phyloP scores from a whole-genome alignment of 768 basidiomycete genomes.

The Serendipita sp. region DNA sequence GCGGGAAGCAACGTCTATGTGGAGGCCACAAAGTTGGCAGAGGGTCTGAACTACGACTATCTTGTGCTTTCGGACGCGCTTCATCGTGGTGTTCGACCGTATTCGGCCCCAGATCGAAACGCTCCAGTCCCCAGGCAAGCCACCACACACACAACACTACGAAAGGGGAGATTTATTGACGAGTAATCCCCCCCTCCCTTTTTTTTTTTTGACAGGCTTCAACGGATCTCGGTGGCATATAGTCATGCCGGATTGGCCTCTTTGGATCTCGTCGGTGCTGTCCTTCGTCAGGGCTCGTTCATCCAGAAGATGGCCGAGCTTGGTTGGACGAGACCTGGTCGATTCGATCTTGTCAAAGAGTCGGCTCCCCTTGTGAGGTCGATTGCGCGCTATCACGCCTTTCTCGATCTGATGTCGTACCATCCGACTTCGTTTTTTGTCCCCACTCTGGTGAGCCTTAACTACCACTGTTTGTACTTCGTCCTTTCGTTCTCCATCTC shows the following conservation, averaged over 20 bases:
- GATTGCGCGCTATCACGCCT: constrained; percentile 46
- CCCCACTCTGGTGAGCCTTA: background rate
- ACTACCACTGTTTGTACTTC: too few species aligned
- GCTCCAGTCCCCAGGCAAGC: background rate
- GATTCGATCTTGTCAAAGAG: constrained; percentile 26
- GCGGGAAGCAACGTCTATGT: background rate
- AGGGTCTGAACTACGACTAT: background rate
- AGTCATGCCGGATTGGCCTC: background rate
- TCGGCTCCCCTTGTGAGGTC: constrained; percentile 32
- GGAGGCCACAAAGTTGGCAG: background rate
- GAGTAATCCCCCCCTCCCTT: background rate
- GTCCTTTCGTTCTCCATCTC: background rate
- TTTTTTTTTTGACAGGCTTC: background rate
- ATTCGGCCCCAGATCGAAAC: background rate
- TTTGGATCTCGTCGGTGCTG: constrained; percentile 13
- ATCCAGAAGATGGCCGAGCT: constrained; percentile 36
- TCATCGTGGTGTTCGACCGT: background rate
- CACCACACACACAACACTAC: too few species aligned
- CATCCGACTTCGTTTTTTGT: background rate
- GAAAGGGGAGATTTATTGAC: too few species aligned
- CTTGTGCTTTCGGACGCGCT: background rate
- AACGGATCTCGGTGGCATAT: background rate
- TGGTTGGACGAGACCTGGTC: constrained; percentile 32
- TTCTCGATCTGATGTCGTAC: constrained; percentile 13
- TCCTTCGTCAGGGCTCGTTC: constrained; percentile 42